Conservation (phyloP, 1,139 yeast species). For the Kodamaea plutei region DNA sequence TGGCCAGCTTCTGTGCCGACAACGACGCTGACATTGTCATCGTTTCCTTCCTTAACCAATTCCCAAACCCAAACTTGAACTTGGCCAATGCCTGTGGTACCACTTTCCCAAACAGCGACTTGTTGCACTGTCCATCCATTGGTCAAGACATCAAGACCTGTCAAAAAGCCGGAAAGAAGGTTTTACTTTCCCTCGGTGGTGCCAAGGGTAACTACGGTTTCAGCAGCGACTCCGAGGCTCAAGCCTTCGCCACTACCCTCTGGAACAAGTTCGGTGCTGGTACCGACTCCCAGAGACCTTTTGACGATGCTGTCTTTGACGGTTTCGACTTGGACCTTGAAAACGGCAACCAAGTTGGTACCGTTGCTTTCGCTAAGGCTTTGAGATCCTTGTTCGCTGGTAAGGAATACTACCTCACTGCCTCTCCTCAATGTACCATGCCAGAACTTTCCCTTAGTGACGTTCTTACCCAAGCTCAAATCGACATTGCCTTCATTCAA, state of each 20-base stretch:
- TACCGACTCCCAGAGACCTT: slow-evolving; percentile 13
- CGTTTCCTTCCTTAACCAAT: slow-evolving; percentile 14
- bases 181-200: slow-evolving; percentile 18
- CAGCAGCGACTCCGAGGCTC: slow-evolving; percentile 12
- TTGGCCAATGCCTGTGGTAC: slow-evolving; percentile 15
- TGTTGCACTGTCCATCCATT: slow-evolving; percentile 14
- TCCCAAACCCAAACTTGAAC: slow-evolving; percentile 13
- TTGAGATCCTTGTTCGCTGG: slow-evolving; percentile 10
- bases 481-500: slow-evolving; percentile 18
- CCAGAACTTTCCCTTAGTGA: slow-evolving; percentile 16
- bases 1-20: slow-evolving; percentile 13
- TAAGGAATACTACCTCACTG: slow-evolving; percentile 14
- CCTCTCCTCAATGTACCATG: slow-evolving; percentile 18
- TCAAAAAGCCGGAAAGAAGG: slow-evolving; percentile 15
- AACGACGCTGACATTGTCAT: slow-evolving; percentile 14
- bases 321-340: slow-evolving; percentile 20
- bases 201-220: slow-evolving; percentile 15
- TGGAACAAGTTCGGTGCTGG: slow-evolving; percentile 19
- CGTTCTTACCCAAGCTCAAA: slow-evolving; percentile 9
- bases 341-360: slow-evolving; percentile 10
- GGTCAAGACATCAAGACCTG: slow-evolving; percentile 16
- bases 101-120: slow-evolving; percentile 15
- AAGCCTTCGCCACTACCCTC: slow-evolving; percentile 12
- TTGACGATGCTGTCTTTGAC: slow-evolving; percentile 17
- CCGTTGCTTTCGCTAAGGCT: slow-evolving; percentile 12